Percentiles rank a stretch among this genome's conserved stretches.
Evolutionary conservation across 2,329 filamentous ascomycete genomes (phyloP).

Genomic region (Penicillium vulpinum): DNA sequence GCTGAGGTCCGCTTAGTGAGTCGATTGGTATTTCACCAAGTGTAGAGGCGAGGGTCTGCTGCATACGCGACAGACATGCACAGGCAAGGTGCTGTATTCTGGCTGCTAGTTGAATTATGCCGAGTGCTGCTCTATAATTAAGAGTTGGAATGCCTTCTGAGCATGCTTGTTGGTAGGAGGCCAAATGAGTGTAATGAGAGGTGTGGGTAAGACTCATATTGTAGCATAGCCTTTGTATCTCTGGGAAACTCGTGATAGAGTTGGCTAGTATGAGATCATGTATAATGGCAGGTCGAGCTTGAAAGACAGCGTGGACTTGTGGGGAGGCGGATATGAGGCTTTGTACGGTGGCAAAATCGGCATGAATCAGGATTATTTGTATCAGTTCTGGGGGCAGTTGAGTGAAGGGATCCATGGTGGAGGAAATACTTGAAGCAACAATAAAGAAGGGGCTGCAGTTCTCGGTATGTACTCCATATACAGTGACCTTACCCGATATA

Average conservation of each 20-base stretch:
- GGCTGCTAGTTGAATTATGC: neutral
- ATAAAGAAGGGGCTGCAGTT: no score
- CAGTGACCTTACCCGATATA: no score
- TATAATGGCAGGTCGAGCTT: neutral
- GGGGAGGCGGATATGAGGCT: neutral
- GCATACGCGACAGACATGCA: neutral
- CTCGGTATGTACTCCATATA: no score
- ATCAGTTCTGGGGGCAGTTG: neutral
- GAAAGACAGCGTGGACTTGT: neutral
- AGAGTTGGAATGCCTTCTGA: neutral
- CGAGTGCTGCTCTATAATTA: neutral
- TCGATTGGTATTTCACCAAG: neutral
- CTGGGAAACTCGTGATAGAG: neutral
- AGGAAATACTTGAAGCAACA: no score
- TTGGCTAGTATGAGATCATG: neutral
- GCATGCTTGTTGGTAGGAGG: neutral
- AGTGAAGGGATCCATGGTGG: neutral
- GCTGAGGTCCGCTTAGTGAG: neutral
- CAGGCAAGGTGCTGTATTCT: neutral
- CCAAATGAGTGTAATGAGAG: neutral
- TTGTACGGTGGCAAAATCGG: neutral
- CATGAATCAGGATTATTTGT: neutral
- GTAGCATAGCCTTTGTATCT: neutral
- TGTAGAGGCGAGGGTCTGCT: neutral
- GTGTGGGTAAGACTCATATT: neutral